Percentiles rank a stretch among this genome's conserved stretches.
These are phyloP conservation scores for Glycine soja DNA, from an alignment of 306 rosid species.

Conservation along the genomic window DNA sequence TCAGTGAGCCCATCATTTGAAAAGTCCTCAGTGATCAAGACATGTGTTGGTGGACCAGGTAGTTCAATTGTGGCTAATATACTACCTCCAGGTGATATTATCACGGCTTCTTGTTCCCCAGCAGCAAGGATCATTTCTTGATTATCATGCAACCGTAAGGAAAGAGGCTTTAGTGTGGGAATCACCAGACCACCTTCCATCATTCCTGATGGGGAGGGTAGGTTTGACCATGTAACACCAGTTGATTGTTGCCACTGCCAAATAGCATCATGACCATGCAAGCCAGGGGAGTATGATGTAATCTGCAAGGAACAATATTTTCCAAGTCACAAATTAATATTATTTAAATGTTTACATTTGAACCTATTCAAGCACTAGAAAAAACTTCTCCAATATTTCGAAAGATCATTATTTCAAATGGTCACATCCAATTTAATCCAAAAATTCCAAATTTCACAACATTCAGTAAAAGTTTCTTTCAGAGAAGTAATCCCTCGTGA, in stretches of 20 bases:
- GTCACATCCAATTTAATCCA: constrained; percentile 9
- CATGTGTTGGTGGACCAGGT: constrained; percentile 88
- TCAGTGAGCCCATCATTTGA: constrained; percentile 96
- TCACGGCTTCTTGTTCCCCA: constrained; percentile 93
- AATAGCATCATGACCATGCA: constrained; percentile 86
- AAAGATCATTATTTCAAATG: not conserved
- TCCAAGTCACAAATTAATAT: constrained; percentile 29
- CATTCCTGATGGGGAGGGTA: constrained; percentile 96
- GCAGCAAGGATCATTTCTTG: constrained; percentile 89
- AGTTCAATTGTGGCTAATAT: constrained; percentile 74
- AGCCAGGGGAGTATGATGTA: constrained; percentile 92
- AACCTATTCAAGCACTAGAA: constrained; percentile 26
- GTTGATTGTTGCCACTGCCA: constrained; percentile 98
- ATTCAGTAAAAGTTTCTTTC: constrained; percentile 10
- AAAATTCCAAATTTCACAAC: constrained; percentile 7
- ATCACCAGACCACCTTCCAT: constrained; percentile 81
- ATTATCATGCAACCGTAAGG: constrained; percentile 67
- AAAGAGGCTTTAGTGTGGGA: constrained; percentile 87
- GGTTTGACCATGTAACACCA: constrained; percentile 92
- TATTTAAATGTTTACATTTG: not conserved
- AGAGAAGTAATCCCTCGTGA: not conserved
- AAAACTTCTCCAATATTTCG: not conserved
- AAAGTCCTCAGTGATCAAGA: constrained; percentile 82
- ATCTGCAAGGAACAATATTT: constrained; percentile 62
- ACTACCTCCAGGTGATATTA: constrained; percentile 90